Percentiles rank a stretch among this genome's conserved stretches.
phyloP scores from a whole-genome alignment of 441 rosid genomes.

The Syzygium malaccense region DNA sequence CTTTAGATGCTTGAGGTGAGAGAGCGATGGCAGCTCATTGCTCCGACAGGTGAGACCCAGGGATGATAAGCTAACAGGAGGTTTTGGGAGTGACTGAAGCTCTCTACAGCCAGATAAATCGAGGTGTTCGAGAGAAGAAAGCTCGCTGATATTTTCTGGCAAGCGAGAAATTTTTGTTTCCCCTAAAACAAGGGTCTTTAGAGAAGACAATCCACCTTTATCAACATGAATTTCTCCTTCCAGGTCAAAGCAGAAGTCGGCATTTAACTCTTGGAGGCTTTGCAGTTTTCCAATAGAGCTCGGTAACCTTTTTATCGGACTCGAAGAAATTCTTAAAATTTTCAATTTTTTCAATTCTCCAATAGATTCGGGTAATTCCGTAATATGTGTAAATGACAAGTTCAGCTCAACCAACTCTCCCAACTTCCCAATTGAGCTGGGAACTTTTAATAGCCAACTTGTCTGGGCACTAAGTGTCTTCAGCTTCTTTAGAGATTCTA shows the following conservation, averaged over 20 bases:
- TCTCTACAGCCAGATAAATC: rapidly evolving
- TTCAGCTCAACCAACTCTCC: background rate
- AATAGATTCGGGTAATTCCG: too few species aligned
- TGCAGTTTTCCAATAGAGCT: too few species aligned
- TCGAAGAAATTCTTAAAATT: rapidly evolving
- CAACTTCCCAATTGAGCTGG: background rate
- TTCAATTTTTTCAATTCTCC: too few species aligned
- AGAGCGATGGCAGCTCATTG: too few species aligned
- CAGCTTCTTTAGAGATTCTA: rapidly evolving
- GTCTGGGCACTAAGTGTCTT: background rate
- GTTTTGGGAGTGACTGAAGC: background rate
- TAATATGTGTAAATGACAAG: rapidly evolving
- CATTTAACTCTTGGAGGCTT: rapidly evolving
- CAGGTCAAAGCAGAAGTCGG: rapidly evolving
- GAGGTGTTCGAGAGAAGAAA: too few species aligned
- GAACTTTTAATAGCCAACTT: background rate
- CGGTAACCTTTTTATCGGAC: rapidly evolving
- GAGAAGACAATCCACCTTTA: background rate
- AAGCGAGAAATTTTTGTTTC: rapidly evolving
- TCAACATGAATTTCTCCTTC: rapidly evolving
- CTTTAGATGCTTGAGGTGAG: too few species aligned
- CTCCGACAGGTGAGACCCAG: rapidly evolving
- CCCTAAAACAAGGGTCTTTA: rapidly evolving
- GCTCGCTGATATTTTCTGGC: rapidly evolving
- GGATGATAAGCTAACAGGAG: too few species aligned